phyloP scores from a whole-genome alignment of 2,329 filamentous ascomycete genomes.

The Ophiostoma ulmi region DNA sequence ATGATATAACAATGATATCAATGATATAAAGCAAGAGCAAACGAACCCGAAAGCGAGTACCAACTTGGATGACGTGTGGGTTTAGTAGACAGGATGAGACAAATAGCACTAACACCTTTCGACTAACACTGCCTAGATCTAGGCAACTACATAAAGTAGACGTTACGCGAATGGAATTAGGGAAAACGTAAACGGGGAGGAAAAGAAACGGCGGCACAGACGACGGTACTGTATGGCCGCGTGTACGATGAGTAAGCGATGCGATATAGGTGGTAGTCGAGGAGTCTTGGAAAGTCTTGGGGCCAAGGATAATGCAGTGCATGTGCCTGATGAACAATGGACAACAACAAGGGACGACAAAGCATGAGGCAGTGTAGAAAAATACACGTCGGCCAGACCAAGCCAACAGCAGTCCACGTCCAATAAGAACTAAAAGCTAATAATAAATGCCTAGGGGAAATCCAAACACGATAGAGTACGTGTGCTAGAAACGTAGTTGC shows the following conservation, averaged over 20 bases:
- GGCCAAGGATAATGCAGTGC: not conserved
- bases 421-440: not conserved
- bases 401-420: not conserved
- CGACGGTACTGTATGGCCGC: slow-evolving; percentile 1
- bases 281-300: not conserved
- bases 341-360: slow-evolving; percentile 1
- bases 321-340: not conserved
- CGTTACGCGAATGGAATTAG: not conserved
- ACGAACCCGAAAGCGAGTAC: not conserved
- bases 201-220: not conserved
- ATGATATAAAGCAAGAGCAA: not conserved
- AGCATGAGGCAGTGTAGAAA: slow-evolving; percentile 15
- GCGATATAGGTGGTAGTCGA: not conserved
- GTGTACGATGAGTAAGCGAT: slow-evolving; percentile 20
- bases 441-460: not conserved
- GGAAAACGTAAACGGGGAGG: not conserved
- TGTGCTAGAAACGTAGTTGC: not conserved
- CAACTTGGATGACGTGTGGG: slow-evolving; percentile 6
- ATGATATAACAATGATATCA: slow-evolving; percentile 9
- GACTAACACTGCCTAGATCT: not conserved
- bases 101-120: not conserved
- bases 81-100: not conserved
- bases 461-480: not conserved
- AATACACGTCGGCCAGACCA: slow-evolving; percentile 3
- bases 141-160: slow-evolving; percentile 2